Conservation (phyloP, 345 rosid genomes). For the Abelmoschus esculentus region DNA sequence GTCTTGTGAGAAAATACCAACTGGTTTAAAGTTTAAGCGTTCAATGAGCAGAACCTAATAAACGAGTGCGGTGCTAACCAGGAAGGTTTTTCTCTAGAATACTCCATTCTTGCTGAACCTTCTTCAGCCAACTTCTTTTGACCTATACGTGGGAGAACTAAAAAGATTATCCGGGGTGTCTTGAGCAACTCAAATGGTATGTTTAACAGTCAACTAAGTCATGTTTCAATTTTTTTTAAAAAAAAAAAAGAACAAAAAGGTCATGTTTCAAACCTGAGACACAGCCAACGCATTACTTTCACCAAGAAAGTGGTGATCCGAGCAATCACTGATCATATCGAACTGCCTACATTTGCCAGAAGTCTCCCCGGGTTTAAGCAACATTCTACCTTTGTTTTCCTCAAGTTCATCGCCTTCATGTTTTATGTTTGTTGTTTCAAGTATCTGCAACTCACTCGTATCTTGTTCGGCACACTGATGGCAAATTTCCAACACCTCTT, state of each 20-base stretch:
- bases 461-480: constrained; percentile 29
- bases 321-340: constrained; percentile 64
- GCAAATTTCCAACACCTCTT: constrained; percentile 24
- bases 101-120: constrained; percentile 90
- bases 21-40: not conserved
- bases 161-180: not conserved
- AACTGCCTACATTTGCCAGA: constrained; percentile 45
- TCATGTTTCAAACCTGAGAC: constrained; percentile 51
- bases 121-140: constrained; percentile 70
- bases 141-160: constrained; percentile 31
- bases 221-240: no score
- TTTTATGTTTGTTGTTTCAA: constrained; percentile 17
- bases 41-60: not conserved
- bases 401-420: constrained; percentile 22
- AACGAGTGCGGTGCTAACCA: constrained; percentile 31
- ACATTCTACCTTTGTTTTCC: constrained; percentile 19
- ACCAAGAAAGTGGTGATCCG: constrained; percentile 68
- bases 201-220: constrained; percentile 5
- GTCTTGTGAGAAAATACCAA: constrained; percentile 1
- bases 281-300: constrained; percentile 33
- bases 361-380: constrained; percentile 14
- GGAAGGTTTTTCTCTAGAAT: constrained; percentile 67
- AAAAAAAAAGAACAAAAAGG: no score
- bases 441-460: constrained; percentile 23
- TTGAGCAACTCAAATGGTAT: not conserved